Percentiles rank a stretch among this genome's conserved stretches.
Conservation (phyloP, 768 basidiomycete genomes). For the Termitomyces sp. region DNA sequence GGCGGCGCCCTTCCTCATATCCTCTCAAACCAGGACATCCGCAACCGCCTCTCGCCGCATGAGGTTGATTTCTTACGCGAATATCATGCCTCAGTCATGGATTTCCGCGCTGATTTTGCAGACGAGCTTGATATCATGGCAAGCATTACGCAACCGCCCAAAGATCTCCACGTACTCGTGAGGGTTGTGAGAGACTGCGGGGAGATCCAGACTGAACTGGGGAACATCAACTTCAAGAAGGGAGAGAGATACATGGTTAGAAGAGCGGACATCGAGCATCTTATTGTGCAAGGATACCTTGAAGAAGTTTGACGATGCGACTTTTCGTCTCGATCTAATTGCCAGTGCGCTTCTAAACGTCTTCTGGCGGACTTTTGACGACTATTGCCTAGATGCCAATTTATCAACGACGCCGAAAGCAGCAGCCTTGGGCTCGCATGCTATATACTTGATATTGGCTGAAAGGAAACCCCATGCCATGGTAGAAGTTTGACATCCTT, state of each 20-base stretch:
- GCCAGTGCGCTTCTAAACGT: not conserved
- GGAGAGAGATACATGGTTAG: constrained; percentile 89
- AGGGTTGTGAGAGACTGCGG: constrained; percentile 87
- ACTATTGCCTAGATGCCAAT: not conserved
- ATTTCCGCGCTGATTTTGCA: constrained; percentile 79
- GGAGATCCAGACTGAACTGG: constrained; percentile 86
- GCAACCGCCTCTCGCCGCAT: constrained; percentile 71
- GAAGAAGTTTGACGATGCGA: constrained; percentile 59
- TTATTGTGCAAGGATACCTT: constrained; percentile 90
- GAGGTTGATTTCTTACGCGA: constrained; percentile 52
- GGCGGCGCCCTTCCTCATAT: constrained; percentile 86
- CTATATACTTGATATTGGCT: not conserved
- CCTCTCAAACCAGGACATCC: constrained; percentile 59
- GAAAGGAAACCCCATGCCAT: not conserved
- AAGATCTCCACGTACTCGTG: constrained; percentile 85
- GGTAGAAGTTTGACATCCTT: not conserved
- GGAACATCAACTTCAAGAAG: constrained; percentile 84
- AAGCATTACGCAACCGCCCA: constrained; percentile 77
- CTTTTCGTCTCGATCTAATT: not conserved
- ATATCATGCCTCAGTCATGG: constrained; percentile 78
- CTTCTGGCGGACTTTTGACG: not conserved
- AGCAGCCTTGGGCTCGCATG: too few species aligned
- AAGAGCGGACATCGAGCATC: constrained; percentile 85
- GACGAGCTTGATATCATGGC: constrained; percentile 87
- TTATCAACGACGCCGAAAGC: not conserved